These are phyloP conservation scores for Termitomyces eurrhizus DNA, from an alignment of 768 basidiomycete species.

Conservation along the genomic window DNA sequence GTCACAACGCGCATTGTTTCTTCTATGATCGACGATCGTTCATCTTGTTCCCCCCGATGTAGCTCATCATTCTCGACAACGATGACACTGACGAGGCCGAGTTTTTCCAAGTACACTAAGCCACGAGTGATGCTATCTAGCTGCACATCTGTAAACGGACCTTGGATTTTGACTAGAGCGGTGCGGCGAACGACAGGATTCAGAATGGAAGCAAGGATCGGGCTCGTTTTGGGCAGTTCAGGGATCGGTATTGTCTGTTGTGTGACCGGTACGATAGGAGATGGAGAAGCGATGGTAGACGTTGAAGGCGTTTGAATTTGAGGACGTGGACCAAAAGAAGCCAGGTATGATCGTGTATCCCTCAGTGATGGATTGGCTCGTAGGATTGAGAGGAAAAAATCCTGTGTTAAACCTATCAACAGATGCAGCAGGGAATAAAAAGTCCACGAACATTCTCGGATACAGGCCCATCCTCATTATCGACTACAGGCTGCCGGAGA, in stretches of 20 bases:
- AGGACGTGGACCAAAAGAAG: constrained; percentile 79
- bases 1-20: constrained; percentile 85
- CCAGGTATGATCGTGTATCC: constrained; percentile 88
- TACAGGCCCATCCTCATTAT: constrained; percentile 35
- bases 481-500: constrained; percentile 29
- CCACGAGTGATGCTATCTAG: constrained; percentile 92
- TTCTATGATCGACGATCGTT: constrained; percentile 61
- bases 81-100: constrained; percentile 93
- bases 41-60: constrained; percentile 61
- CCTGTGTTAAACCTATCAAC: constrained; percentile 44
- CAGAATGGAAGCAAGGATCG: constrained; percentile 70
- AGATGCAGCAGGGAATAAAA: constrained; percentile 6
- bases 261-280: constrained; percentile 21
- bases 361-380: constrained; percentile 88
- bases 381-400: constrained; percentile 94
- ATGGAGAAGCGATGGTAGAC: constrained; percentile 25
- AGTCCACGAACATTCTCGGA: constrained; percentile 48
- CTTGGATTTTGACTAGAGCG: constrained; percentile 94
- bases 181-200: constrained; percentile 82
- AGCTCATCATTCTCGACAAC: constrained; percentile 88
- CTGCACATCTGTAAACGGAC: constrained; percentile 90
- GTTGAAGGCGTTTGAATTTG: constrained; percentile 26
- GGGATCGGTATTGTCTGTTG: constrained; percentile 32
- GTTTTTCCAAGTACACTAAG: constrained; percentile 92
- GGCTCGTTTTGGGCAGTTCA: constrained; percentile 41